Evolutionary conservation across 306 rosid genomes (phyloP).

Genomic region (Cicer chorassanicum): DNA sequence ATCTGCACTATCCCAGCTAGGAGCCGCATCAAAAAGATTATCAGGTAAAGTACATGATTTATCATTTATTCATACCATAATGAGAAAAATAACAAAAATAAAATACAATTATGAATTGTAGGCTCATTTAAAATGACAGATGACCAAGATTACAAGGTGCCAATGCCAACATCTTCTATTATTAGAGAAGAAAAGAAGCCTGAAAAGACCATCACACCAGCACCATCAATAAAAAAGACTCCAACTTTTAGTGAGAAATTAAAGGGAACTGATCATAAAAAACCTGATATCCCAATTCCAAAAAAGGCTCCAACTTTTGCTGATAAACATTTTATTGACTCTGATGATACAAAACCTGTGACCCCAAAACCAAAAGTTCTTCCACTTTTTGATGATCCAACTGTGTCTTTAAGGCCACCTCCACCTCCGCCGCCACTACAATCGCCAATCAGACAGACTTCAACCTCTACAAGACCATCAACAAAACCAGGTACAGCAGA

Average conservation of each 20-base stretch:
- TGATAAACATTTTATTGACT: conserved; percentile 36
- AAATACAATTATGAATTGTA: conserved; percentile 36
- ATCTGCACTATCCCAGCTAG: conserved; percentile 41
- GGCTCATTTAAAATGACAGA: conserved; percentile 48
- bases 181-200: conserved; percentile 44
- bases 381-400: conserved; percentile 33
- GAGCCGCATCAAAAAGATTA: conserved; percentile 45
- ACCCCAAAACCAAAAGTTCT: conserved; percentile 28
- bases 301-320: conserved; percentile 30
- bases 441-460: neutral
- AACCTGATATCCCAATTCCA: conserved; percentile 45
- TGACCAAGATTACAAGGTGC: conserved; percentile 45
- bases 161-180: conserved; percentile 39
- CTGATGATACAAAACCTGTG: conserved; percentile 41
- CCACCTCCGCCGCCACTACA: conserved; percentile 15
- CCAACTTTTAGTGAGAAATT: conserved; percentile 39
- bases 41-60: conserved; percentile 53
- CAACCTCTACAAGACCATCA: conserved; percentile 29
- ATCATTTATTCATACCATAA: neutral
- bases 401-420: conserved; percentile 39
- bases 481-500: conserved; percentile 33
- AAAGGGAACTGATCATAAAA: neutral
- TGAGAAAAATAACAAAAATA: conserved; percentile 11
- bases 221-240: conserved; percentile 51
- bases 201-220: conserved; percentile 41